Conservation (phyloP, 176 grass and related monocot genomes). For the Triticum turgidum region DNA sequence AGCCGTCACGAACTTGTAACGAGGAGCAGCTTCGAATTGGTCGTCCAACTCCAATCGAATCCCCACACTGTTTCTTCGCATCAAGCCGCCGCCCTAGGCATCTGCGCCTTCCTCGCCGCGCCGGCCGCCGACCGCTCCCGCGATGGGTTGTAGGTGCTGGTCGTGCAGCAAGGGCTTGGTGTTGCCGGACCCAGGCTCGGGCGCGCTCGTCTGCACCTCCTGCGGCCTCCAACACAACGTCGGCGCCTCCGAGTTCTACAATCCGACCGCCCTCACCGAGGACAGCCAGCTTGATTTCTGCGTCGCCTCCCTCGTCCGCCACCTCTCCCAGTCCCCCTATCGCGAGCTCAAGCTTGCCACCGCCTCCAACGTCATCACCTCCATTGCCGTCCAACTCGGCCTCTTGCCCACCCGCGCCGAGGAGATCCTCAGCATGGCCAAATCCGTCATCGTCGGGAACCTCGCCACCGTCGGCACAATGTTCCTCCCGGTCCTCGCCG, state of each 20-base stretch:
- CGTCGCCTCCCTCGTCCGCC: slow-evolving; percentile 11
- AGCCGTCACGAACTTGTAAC: too few species aligned
- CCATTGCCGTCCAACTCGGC: slow-evolving; percentile 26
- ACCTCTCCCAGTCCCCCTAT: slow-evolving; percentile 28
- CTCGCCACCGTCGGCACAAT: slow-evolving; percentile 23
- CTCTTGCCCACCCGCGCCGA: slow-evolving; percentile 21
- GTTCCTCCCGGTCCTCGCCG: slow-evolving; percentile 48
- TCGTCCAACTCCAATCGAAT: too few species aligned
- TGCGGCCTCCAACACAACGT: slow-evolving; percentile 32
- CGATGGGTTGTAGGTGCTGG: slow-evolving; percentile 31
- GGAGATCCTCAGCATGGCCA: slow-evolving; percentile 42
- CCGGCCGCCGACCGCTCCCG: not conserved
- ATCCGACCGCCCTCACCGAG: slow-evolving; percentile 29
- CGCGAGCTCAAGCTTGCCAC: slow-evolving; percentile 33
- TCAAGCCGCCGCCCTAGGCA: not conserved
- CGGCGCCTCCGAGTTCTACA: slow-evolving; percentile 23
- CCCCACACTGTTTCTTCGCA: too few species aligned
- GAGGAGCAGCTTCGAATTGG: too few species aligned
- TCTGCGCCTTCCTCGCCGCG: not conserved
- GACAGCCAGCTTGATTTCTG: slow-evolving; percentile 18
- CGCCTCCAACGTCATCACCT: slow-evolving; percentile 28
- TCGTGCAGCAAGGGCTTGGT: slow-evolving; percentile 16
- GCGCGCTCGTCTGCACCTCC: slow-evolving; percentile 30
- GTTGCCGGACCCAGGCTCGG: slow-evolving; percentile 33
- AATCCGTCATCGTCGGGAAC: slow-evolving; percentile 31